phyloP scores from a whole-genome alignment of 75 land plant species.

The Cryptomeria japonica region DNA sequence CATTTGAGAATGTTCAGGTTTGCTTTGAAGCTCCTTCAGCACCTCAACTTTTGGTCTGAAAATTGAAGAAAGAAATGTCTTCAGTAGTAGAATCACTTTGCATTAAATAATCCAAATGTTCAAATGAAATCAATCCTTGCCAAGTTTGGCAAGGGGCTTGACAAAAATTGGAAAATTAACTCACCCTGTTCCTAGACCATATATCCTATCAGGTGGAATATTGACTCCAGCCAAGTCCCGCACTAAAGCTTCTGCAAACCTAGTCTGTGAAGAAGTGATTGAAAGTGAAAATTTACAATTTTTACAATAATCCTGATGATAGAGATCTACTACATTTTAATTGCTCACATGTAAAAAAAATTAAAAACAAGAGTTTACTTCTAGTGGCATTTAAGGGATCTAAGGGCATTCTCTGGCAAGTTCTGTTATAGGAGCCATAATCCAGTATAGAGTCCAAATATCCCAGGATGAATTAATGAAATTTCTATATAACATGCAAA shows the following conservation, averaged over 20 bases:
- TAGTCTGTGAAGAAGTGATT: conserved; percentile 51
- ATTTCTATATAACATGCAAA: too few relatives aligned
- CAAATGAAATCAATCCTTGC: background rate
- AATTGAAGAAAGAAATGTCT: background rate
- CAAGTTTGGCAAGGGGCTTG: background rate
- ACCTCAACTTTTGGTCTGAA: conserved; percentile 94
- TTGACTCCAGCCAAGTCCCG: conserved; percentile 85
- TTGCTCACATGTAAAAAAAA: background rate
- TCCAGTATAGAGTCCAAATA: too few relatives aligned
- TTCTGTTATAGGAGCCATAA: too few relatives aligned
- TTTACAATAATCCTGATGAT: background rate
- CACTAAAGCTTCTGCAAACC: conserved; percentile 88
- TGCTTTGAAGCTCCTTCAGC: conserved; percentile 79
- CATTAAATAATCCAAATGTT: background rate
- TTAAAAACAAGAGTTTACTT: background rate
- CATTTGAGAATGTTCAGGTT: conserved; percentile 69
- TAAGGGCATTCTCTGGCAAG: background rate
- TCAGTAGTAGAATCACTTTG: background rate
- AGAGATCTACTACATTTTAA: background rate
- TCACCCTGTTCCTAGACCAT: conserved; percentile 96
- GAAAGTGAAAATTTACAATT: background rate
- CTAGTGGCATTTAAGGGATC: background rate
- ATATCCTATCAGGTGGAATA: conserved; percentile 83
- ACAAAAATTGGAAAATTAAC: conserved; percentile 5
- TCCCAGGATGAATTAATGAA: too few relatives aligned